Evolutionary conservation across 257 asterid species (phyloP).

Genomic region (Rehmannia glutinosa): DNA sequence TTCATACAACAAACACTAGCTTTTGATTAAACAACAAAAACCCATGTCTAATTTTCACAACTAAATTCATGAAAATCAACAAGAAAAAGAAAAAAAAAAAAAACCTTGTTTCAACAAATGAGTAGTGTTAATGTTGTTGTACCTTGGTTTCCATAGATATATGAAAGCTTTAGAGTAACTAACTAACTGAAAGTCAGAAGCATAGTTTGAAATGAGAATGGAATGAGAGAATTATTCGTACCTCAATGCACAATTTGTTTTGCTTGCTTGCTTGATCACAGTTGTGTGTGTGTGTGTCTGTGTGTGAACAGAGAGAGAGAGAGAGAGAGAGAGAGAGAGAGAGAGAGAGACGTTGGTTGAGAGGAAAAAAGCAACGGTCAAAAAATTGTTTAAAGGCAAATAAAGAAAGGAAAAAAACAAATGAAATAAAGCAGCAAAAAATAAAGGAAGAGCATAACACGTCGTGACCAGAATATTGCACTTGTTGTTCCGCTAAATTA

Average conservation of each 20-base stretch:
- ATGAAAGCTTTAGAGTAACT: background rate
- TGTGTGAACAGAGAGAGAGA: too few species aligned
- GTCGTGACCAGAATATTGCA: background rate
- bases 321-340: too few species aligned
- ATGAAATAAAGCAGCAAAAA: background rate
- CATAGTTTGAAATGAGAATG: slow-evolving; percentile 20
- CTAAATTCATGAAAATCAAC: too few species aligned
- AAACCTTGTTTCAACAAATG: too few species aligned
- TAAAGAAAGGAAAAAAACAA: background rate
- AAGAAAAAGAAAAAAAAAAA: too few species aligned
- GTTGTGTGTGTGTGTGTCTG: slow-evolving; percentile 17
- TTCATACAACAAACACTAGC: background rate
- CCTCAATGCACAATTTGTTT: slow-evolving; percentile 41
- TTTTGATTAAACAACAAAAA: background rate
- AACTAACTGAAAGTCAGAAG: background rate
- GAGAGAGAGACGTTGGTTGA: slow-evolving; percentile 41
- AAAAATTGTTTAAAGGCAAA: slow-evolving; percentile 2
- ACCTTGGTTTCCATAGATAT: background rate
- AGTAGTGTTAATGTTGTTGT: background rate
- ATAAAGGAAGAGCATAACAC: background rate
- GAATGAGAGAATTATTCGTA: slow-evolving; percentile 31
- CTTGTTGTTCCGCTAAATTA: background rate
- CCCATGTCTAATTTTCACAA: background rate
- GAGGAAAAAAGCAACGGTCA: slow-evolving; percentile 20
- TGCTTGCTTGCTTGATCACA: slow-evolving; percentile 24